phyloP scores from a whole-genome alignment of 2,329 filamentous ascomycete species.

The Aspergillus sp. region DNA sequence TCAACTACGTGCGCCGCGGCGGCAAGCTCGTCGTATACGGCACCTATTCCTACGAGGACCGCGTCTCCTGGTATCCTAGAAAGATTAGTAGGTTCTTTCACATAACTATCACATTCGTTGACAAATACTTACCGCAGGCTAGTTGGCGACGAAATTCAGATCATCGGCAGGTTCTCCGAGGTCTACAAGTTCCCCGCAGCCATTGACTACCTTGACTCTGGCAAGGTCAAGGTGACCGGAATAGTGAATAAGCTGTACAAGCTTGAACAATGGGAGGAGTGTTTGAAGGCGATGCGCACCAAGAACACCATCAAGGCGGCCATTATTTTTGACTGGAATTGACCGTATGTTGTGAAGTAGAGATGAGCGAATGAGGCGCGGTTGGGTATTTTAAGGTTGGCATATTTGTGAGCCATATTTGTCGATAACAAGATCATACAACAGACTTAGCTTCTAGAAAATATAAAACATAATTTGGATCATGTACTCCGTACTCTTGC shows the following conservation, averaged over 20 bases:
- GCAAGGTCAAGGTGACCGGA: slow-evolving; percentile 53
- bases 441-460: background rate
- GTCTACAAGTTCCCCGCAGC: slow-evolving; percentile 68
- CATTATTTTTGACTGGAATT: slow-evolving; percentile 63
- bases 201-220: slow-evolving; percentile 52
- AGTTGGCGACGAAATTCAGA: slow-evolving; percentile 65
- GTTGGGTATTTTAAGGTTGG: background rate
- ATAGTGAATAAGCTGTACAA: slow-evolving; percentile 73
- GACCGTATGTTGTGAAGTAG: background rate
- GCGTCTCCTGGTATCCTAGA: slow-evolving; percentile 67
- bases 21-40: slow-evolving; percentile 72
- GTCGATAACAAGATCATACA: too few species aligned
- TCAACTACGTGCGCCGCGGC: slow-evolving; percentile 69
- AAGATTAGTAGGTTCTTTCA: slow-evolving; percentile 60
- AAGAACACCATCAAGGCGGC: slow-evolving; percentile 74
- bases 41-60: slow-evolving; percentile 63
- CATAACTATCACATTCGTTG: background rate
- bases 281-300: slow-evolving; percentile 68
- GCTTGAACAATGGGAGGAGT: slow-evolving; percentile 71
- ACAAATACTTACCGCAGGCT: background rate
- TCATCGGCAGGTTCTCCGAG: slow-evolving; percentile 71
- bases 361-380: background rate
- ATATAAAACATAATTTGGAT: background rate
- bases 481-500: too few species aligned
- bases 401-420: background rate